Evolutionary conservation across 495 filamentous ascomycete species (phyloP), one percentile per base, ranked within the genome.

Genomic region (Corynascus novoguineensis): DNA sequence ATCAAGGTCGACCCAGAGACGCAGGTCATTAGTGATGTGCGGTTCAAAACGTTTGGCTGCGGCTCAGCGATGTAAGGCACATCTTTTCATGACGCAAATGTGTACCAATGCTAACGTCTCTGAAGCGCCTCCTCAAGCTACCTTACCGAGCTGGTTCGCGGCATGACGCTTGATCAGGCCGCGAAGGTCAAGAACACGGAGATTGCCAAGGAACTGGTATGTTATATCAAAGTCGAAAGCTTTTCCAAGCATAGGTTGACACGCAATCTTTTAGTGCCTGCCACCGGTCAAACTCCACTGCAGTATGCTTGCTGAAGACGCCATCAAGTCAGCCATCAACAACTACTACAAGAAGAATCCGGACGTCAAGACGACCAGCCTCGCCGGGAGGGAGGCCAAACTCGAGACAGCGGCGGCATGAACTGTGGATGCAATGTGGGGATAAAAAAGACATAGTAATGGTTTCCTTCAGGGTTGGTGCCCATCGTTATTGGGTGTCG

Each of bases 331-430:
- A n/a, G 95, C 95, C 56, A 97, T 97, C 71, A 87, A 84, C 52
- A 92, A 98, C 73, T 97, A 97, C 79, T 91, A 96, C 79, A 90
- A 84, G 68, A 97, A 97, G 83, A 92, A 89, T 80, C 88, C 89
- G 55, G 81, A 86, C 35, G 83, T 83, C n/a, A 78, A 78, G 58
- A 55, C 75, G 14, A 92, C 90, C 7, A 80, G 89, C 65, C 81
- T 96, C 0, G 83, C 83, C 37, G 90, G 89, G 54, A 90, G 86
- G 19, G 67, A 54, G 29, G 60, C 62, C 22, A 70, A 65, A 53
- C 51, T 70, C 6, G 65, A 68, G 56, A 48, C 60, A 15, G 60
- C 62, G 10, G 51, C 64, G 9, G 58, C 64, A 41, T 64, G 47
- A 58, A n/a, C 5, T 17, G 14, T 21, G 22, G 19, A 29, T 14